Evolutionary conservation across 2,329 filamentous ascomycete genomes (phyloP).

Genomic region (Colletotrichum eleusines): DNA sequence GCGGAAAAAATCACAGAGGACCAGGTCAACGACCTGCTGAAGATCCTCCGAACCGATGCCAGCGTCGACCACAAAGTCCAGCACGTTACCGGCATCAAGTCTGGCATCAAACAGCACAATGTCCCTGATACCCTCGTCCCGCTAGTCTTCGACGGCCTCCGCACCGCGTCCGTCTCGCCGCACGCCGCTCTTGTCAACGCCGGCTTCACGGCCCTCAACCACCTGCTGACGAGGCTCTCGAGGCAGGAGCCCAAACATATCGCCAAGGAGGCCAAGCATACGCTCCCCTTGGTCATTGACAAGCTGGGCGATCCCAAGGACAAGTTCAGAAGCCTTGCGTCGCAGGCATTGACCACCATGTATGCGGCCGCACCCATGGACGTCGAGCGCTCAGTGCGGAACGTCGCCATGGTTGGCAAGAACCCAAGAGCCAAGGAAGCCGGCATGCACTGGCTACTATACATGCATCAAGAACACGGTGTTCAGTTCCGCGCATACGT

Average conservation of each 20-base stretch:
- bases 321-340: constrained; percentile 80
- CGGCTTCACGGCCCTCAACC: constrained; percentile 88
- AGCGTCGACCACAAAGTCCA: constrained; percentile 78
- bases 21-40: constrained; percentile 67
- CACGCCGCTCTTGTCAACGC: constrained; percentile 83
- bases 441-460: constrained; percentile 84
- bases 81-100: constrained; percentile 81
- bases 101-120: constrained; percentile 91
- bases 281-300: constrained; percentile 82
- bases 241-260: constrained; percentile 85
- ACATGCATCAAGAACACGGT: constrained; percentile 85
- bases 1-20: constrained; percentile 70
- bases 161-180: constrained; percentile 79
- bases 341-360: constrained; percentile 81
- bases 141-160: constrained; percentile 85
- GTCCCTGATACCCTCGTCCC: constrained; percentile 81
- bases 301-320: constrained; percentile 91
- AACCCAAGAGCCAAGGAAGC: constrained; percentile 88
- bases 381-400: constrained; percentile 84
- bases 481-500: constrained; percentile 88
- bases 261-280: constrained; percentile 75
- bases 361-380: constrained; percentile 77
- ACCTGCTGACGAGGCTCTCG: constrained; percentile 86
- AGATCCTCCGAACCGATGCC: constrained; percentile 70
- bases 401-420: constrained; percentile 81